Evolutionary conservation across 129 eudicot genomes (phyloP).

Genomic region (Rutidosis leptorrhynchoides): DNA sequence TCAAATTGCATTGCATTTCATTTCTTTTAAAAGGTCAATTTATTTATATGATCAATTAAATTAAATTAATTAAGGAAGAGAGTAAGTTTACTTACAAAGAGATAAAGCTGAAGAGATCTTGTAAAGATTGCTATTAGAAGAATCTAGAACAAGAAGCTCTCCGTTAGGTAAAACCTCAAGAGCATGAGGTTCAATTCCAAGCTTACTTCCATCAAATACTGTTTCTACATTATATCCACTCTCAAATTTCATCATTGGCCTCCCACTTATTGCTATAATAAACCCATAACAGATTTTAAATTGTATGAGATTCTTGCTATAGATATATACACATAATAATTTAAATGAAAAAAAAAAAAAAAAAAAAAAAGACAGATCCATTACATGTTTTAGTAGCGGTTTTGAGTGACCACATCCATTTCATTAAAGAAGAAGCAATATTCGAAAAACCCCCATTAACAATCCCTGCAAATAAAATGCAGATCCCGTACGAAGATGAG

Average conservation of each 20-base stretch:
- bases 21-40: no score
- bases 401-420: constrained; percentile 80
- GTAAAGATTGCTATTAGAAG: constrained; percentile 89
- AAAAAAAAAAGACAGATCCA: constrained; percentile 25
- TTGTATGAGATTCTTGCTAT: neutral
- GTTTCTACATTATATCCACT: constrained; percentile 92
- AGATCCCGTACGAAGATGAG: constrained; percentile 9
- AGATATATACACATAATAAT: neutral
- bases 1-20: constrained; percentile 1
- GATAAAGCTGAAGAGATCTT: constrained; percentile 91
- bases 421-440: constrained; percentile 58
- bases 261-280: constrained; percentile 63
- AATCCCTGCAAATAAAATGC: constrained; percentile 51
- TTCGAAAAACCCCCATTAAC: constrained; percentile 79
- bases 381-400: constrained; percentile 78
- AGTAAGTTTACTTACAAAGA: constrained; percentile 85
- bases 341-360: neutral
- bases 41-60: no score
- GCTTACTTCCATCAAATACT: constrained; percentile 98
- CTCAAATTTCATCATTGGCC: constrained; percentile 96
- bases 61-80: no score
- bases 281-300: no score
- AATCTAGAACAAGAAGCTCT: constrained; percentile 87
- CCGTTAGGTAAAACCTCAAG: constrained; percentile 80
- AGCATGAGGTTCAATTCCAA: constrained; percentile 92